A percentile compares a stretch with the other conserved stretches of the same genome.
Evolutionary conservation across 139 green algal species (phyloP).

Genomic region (Micromonas pusilla): DNA sequence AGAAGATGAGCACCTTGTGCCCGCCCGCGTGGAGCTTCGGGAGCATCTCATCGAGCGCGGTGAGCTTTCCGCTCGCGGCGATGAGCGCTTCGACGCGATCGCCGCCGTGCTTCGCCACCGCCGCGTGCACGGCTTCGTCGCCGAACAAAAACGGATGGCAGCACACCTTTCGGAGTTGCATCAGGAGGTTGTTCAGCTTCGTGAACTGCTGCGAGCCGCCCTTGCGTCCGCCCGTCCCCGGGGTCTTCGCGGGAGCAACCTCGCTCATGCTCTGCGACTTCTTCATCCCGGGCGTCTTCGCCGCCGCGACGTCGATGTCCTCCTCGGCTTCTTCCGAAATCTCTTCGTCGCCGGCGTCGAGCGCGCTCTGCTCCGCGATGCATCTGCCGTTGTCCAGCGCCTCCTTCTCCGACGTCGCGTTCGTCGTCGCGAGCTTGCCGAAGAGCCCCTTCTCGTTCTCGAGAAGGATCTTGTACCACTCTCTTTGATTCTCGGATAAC

Average conservation of each 20-base stretch:
- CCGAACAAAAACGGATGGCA: slow-evolving; percentile 70
- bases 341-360: no score
- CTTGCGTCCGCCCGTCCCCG: not conserved
- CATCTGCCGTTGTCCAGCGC: not conserved
- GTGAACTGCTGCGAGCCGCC: slow-evolving; percentile 47
- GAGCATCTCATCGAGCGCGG: slow-evolving; percentile 63
- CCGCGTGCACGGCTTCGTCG: slow-evolving; percentile 64
- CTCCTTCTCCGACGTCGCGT: not conserved
- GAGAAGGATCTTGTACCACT: slow-evolving; percentile 8
- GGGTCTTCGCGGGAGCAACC: not conserved
- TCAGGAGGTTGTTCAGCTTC: slow-evolving; percentile 57
- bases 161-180: slow-evolving; percentile 79
- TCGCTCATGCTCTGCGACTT: slow-evolving; percentile 39
- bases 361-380: not conserved
- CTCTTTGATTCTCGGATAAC: not conserved
- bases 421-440: not conserved
- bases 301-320: slow-evolving; percentile 94
- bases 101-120: slow-evolving; percentile 25
- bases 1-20: slow-evolving; percentile 64
- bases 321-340: no score
- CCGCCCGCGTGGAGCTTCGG: slow-evolving; percentile 35
- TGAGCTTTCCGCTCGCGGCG: slow-evolving; percentile 49
- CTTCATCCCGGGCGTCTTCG: slow-evolving; percentile 67
- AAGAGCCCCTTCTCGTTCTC: slow-evolving; percentile 2
- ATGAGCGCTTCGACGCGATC: slow-evolving; percentile 38